Conservation (phyloP, 73 alveolate genomes). For the Diophrys sp. region DNA sequence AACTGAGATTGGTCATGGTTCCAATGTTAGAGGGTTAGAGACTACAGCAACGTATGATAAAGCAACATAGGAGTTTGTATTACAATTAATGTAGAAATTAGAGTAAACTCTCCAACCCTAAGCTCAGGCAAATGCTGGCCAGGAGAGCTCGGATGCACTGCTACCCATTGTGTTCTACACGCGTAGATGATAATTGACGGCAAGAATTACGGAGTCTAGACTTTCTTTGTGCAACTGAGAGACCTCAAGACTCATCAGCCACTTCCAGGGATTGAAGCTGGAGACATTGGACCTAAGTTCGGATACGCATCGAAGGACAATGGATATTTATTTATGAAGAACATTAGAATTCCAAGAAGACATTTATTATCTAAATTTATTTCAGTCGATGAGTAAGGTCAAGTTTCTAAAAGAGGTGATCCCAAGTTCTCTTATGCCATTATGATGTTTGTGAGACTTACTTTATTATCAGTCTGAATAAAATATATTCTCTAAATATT, state of each 20-base stretch:
- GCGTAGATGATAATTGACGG: slow-evolving; percentile 68
- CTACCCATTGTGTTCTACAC: slow-evolving; percentile 54
- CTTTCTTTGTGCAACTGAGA: slow-evolving; percentile 79
- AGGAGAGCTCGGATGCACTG: slow-evolving; percentile 80
- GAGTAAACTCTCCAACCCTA: slow-evolving; percentile 70
- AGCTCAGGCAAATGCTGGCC: slow-evolving; percentile 77
- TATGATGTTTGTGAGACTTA: slow-evolving; percentile 24
- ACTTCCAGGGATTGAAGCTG: slow-evolving; percentile 81
- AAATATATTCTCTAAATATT: too few relatives aligned
- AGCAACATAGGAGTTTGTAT: slow-evolving; percentile 56
- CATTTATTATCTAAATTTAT: slow-evolving; percentile 70
- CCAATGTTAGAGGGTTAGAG: slow-evolving; percentile 69
- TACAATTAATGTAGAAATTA: too few relatives aligned
- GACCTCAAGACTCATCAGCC: slow-evolving; percentile 74
- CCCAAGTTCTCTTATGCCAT: slow-evolving; percentile 70
- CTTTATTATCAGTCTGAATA: too few relatives aligned
- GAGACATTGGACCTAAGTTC: slow-evolving; percentile 92
- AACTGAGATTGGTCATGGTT: slow-evolving; percentile 76
- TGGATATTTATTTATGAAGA: slow-evolving; percentile 74
- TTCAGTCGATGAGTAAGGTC: slow-evolving; percentile 64
- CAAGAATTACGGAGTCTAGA: slow-evolving; percentile 68
- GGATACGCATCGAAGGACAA: slow-evolving; percentile 81
- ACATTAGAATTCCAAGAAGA: slow-evolving; percentile 75
- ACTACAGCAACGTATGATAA: slow-evolving; percentile 79
- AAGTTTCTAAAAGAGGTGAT: slow-evolving; percentile 48